phyloP scores from a whole-genome alignment of 768 basidiomycete genomes.

The Boletus rufocinnamomeus region DNA sequence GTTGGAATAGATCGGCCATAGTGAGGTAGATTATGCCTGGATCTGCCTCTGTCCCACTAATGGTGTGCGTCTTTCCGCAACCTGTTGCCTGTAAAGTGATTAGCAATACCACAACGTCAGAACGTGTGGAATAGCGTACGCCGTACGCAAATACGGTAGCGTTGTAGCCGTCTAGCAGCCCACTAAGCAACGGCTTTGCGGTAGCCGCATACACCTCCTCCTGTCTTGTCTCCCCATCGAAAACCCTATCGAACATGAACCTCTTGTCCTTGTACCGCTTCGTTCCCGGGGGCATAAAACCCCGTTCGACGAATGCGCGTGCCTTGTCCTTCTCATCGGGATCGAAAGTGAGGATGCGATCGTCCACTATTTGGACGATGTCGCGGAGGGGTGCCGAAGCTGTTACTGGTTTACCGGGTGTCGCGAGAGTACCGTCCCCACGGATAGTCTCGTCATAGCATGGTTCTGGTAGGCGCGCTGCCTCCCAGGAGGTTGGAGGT shows the following conservation, averaged over 20 bases:
- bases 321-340: constrained; percentile 87
- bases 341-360: constrained; percentile 94
- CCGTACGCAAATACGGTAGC: constrained; percentile 99
- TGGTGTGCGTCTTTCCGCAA: constrained; percentile 99
- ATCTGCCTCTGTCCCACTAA: constrained; percentile 85
- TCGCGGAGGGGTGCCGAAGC: constrained; percentile 65
- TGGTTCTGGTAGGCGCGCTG: constrained; percentile 78
- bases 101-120: constrained; percentile 7
- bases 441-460: constrained; percentile 70
- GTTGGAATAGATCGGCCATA: constrained; percentile 95
- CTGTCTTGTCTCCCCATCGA: constrained; percentile 78
- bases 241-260: constrained; percentile 96
- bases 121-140: constrained; percentile 50
- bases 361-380: constrained; percentile 88
- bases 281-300: constrained; percentile 82
- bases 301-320: constrained; percentile 78
- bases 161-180: constrained; percentile 92
- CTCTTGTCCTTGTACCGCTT: constrained; percentile 96
- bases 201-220: constrained; percentile 87
- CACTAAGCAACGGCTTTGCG: constrained; percentile 79
- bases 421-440: constrained; percentile 84
- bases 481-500: constrained; percentile 84
- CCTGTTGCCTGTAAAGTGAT: constrained; percentile 81
- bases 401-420: constrained; percentile 54
- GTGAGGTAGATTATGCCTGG: constrained; percentile 96